phyloP scores from a whole-genome alignment of 176 grass and related monocot species.

The Puya raimondii region DNA sequence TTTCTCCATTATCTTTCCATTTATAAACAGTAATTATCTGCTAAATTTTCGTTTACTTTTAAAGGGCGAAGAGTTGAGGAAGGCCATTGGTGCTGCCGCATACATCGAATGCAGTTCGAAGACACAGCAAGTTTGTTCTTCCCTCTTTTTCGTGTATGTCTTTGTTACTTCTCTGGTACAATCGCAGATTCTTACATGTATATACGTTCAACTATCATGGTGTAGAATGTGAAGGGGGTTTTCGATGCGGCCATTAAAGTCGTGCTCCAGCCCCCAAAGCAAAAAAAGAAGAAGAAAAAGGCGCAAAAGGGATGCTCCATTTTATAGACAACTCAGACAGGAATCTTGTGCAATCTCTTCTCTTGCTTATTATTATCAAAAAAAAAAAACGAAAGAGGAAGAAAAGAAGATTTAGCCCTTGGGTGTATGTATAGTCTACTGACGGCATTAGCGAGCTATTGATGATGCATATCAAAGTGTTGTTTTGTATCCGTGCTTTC shows the following conservation, averaged over 20 bases:
- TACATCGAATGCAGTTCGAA: conserved; percentile 43
- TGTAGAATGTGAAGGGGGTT: conserved; percentile 37
- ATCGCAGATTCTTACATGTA: not conserved
- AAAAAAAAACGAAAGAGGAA: not conserved
- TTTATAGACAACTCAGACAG: conserved; percentile 7
- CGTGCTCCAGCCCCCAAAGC: conserved; percentile 23
- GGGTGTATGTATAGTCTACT: conserved; percentile 1
- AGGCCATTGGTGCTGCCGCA: conserved; percentile 26
- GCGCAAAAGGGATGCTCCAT: conserved; percentile 24
- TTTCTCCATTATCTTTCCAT: not conserved
- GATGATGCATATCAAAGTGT: too few species aligned
- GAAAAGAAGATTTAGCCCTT: not conserved
- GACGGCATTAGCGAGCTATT: not conserved
- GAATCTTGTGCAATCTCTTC: too few species aligned
- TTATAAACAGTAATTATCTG: not conserved
- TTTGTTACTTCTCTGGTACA: not conserved
- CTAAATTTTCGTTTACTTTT: conserved; percentile 1
- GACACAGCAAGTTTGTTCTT: conserved; percentile 33
- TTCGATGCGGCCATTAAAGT: conserved; percentile 38
- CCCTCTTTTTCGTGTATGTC: not conserved
- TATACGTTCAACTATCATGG: not conserved
- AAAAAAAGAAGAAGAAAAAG: conserved; percentile 31
- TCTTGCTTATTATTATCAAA: too few species aligned
- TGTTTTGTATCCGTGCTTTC: not conserved
- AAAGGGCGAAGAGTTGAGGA: conserved; percentile 35